phyloP scores from a whole-genome alignment of 768 basidiomycete genomes.

The Phlebiopsis flavidoalba region DNA sequence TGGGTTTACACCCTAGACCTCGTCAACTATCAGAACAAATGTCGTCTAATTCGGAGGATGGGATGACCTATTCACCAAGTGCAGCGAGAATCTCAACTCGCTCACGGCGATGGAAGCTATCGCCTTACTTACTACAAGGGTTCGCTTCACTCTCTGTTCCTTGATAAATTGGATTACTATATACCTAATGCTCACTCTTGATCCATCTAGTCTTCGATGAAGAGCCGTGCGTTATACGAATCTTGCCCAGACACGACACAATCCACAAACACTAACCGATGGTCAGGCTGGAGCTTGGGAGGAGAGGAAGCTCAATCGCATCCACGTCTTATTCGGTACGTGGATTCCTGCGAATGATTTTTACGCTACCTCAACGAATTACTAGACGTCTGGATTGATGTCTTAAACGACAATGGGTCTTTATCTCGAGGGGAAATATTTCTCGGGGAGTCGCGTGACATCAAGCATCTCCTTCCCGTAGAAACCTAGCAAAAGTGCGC shows the following conservation, averaged over 20 bases:
- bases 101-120: conserved; percentile 95
- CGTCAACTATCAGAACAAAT: conserved; percentile 98
- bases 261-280: background rate
- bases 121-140: conserved; percentile 99
- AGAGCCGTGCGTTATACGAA: conserved; percentile 47
- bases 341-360: conserved; percentile 16
- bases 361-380: background rate
- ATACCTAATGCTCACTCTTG: background rate
- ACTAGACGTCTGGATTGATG: conserved; percentile 97
- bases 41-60: conserved; percentile 94
- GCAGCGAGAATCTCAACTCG: conserved; percentile 95
- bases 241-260: background rate
- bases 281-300: conserved; percentile 84
- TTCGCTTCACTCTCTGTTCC: conserved; percentile 23
- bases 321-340: conserved; percentile 91
- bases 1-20: conserved; percentile 92
- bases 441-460: conserved; percentile 99
- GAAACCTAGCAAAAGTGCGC: too few species aligned
- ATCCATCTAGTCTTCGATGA: conserved; percentile 74
- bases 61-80: conserved; percentile 97
- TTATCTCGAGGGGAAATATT: conserved; percentile 99
- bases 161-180: background rate
- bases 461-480: conserved; percentile 96
- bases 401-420: conserved; percentile 99
- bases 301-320: conserved; percentile 92